Conservation (phyloP, 805 yeast species). For the Candida dendrica region DNA sequence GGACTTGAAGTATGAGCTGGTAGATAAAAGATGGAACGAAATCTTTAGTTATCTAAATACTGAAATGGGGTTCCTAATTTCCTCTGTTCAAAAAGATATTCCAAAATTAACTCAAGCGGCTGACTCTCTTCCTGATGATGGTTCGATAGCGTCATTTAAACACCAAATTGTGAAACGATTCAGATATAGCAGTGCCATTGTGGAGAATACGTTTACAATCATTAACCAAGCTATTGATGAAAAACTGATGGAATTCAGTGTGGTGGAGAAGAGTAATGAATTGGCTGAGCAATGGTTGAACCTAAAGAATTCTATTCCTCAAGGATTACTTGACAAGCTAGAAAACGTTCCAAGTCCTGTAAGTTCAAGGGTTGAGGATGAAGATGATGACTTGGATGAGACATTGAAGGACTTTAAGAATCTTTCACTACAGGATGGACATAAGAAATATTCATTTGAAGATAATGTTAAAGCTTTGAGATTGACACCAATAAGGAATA, state of each 20-base stretch:
- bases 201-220: slow-evolving; percentile 29
- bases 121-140: not conserved
- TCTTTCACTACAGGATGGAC: slow-evolving; percentile 10
- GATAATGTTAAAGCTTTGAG: slow-evolving; percentile 4
- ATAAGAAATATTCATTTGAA: slow-evolving; percentile 1
- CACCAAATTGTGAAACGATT: slow-evolving; percentile 25
- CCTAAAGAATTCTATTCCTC: slow-evolving; percentile 12
- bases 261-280: slow-evolving; percentile 27
- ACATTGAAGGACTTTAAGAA: slow-evolving; percentile 12
- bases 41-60: slow-evolving; percentile 41
- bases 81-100: slow-evolving; percentile 20
- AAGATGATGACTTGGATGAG: slow-evolving; percentile 4
- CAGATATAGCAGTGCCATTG: slow-evolving; percentile 30
- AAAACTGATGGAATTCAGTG: slow-evolving; percentile 29
- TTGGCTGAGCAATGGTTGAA: slow-evolving; percentile 28
- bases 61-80: slow-evolving; percentile 27
- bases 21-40: slow-evolving; percentile 51
- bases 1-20: slow-evolving; percentile 35
- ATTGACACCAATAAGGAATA: slow-evolving; percentile 12
- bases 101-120: slow-evolving; percentile 17
- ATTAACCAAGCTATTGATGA: slow-evolving; percentile 35
- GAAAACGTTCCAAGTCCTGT: slow-evolving; percentile 4
- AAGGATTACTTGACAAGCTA: slow-evolving; percentile 14
- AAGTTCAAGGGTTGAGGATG: not conserved
- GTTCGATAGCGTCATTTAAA: slow-evolving; percentile 6